phyloP scores from a whole-genome alignment of 345 rosid genomes.

The Melaleuca quinquenervia region DNA sequence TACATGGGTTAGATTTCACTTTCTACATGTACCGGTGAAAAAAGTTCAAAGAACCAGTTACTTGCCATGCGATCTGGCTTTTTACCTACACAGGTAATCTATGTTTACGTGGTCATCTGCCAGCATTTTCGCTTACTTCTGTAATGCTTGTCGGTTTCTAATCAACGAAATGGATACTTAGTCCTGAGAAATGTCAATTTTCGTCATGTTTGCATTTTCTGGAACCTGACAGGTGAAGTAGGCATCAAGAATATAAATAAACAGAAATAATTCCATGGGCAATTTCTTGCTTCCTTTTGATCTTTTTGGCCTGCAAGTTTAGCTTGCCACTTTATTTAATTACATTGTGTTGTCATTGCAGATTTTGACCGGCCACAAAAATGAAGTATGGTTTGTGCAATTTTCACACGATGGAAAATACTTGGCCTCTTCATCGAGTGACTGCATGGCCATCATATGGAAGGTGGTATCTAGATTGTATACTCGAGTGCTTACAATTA shows the following conservation, averaged over 20 bases:
- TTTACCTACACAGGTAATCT: neutral
- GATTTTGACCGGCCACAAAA: conserved; percentile 68
- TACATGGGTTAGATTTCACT: neutral
- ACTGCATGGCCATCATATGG: conserved; percentile 92
- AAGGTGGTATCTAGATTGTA: conserved; percentile 31
- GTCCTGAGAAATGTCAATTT: neutral
- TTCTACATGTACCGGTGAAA: neutral
- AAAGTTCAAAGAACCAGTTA: neutral
- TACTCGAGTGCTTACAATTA: neutral
- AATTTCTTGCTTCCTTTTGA: neutral
- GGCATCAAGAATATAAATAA: neutral
- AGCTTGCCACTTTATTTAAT: neutral
- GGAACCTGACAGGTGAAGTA: neutral
- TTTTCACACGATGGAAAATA: conserved; percentile 73
- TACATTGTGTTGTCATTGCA: conserved; percentile 17
- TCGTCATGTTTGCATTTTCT: neutral
- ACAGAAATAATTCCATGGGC: neutral
- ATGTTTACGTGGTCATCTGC: neutral
- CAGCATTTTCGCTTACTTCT: neutral
- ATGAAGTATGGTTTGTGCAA: conserved; percentile 94
- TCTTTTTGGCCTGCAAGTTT: neutral
- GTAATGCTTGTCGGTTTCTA: neutral
- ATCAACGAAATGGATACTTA: neutral
- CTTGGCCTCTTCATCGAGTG: conserved; percentile 86
- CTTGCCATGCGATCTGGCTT: neutral